A percentile compares a stretch with the other conserved stretches of the same genome.
phyloP scores from a whole-genome alignment of 768 basidiomycete genomes.

The Amanita pallidorosea region DNA sequence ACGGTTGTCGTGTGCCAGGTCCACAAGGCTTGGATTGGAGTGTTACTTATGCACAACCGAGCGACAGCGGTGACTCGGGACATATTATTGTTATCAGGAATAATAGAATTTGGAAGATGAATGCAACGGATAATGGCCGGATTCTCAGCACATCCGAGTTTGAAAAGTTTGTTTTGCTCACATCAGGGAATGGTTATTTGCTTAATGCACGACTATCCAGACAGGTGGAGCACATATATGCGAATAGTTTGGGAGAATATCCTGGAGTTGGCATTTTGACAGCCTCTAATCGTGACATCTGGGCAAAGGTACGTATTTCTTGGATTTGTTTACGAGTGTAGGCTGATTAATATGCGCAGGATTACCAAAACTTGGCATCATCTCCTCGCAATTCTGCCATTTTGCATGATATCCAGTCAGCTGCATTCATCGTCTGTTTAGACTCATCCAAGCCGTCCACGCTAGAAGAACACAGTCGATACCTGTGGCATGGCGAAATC shows the following conservation, averaged over 20 bases:
- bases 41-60: constrained; percentile 48
- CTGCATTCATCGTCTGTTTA: constrained; percentile 77
- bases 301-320: constrained; percentile 59
- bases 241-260: constrained; percentile 48
- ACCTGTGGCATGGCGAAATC: constrained; percentile 74
- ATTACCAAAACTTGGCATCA: constrained; percentile 49
- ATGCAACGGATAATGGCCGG: constrained; percentile 40
- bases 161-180: constrained; percentile 33
- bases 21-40: constrained; percentile 69
- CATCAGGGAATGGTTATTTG: background rate
- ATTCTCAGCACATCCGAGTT: constrained; percentile 59
- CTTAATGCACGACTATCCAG: constrained; percentile 22
- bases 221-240: constrained; percentile 64
- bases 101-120: constrained; percentile 77
- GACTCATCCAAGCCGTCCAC: constrained; percentile 49
- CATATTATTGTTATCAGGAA: constrained; percentile 83
- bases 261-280: constrained; percentile 73
- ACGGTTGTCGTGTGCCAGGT: constrained; percentile 76
- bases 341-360: constrained; percentile 27
- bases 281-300: constrained; percentile 72
- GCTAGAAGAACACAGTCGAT: constrained; percentile 52
- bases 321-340: background rate
- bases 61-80: constrained; percentile 51
- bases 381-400: constrained; percentile 53
- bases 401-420: constrained; percentile 67